A percentile compares a stretch with the other conserved stretches of the same genome.
These are phyloP conservation scores for Hylodesmum podocarpum DNA, from an alignment of 306 rosid genomes.

Conservation along the genomic window DNA sequence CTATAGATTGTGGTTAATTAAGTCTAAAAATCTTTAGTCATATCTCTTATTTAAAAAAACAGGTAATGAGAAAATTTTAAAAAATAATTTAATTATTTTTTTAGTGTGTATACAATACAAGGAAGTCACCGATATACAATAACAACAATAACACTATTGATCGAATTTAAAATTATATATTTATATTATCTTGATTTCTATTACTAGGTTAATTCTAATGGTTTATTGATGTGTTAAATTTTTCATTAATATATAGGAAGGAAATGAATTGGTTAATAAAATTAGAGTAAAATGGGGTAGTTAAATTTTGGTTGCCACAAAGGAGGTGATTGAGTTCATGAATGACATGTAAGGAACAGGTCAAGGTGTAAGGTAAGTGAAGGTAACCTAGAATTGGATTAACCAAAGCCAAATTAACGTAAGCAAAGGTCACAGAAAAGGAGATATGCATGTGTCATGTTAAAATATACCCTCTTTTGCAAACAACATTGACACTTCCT, in stretches of 20 bases:
- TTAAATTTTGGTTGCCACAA: constrained; percentile 24
- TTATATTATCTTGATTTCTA: no score
- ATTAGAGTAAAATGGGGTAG: background rate
- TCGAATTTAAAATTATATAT: no score
- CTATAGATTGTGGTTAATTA: no score
- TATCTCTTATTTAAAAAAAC: no score
- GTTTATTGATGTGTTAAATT: background rate
- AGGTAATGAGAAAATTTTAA: background rate
- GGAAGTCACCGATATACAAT: no score
- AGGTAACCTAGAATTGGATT: constrained; percentile 26
- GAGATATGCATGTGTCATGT: background rate
- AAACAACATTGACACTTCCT: background rate
- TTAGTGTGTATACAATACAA: no score
- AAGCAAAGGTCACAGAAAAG: background rate
- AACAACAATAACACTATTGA: no score
- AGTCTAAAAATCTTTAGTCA: no score
- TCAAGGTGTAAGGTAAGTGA: constrained; percentile 28
- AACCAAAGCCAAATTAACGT: constrained; percentile 14
- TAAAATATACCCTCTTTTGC: constrained; percentile 1
- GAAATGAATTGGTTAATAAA: background rate
- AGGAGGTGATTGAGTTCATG: background rate
- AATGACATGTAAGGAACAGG: background rate
- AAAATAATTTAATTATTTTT: no score
- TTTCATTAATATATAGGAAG: background rate
- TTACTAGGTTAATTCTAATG: no score